Evolutionary conservation across 1,284 basidiomycete species (phyloP).

Genomic region (Fomitopsis pinicola): DNA sequence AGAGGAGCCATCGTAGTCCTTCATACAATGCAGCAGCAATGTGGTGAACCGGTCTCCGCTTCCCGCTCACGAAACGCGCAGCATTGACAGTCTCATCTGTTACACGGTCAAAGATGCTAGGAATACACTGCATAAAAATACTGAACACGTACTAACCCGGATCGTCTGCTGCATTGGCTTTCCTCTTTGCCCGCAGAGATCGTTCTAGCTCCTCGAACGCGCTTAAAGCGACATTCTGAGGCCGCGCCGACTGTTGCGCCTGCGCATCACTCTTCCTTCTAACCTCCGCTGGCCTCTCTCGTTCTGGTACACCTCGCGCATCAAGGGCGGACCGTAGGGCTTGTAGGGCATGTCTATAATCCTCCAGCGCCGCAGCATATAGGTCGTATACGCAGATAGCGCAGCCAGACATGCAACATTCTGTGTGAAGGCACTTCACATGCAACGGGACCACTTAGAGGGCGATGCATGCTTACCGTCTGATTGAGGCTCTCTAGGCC

Average conservation of each 20-base stretch:
- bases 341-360: slow-evolving; percentile 55
- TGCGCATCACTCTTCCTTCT: slow-evolving; percentile 11
- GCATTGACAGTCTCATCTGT: slow-evolving; percentile 2
- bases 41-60: background rate
- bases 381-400: slow-evolving; percentile 86
- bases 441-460: background rate
- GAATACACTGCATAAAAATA: background rate
- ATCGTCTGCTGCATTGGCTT: slow-evolving; percentile 21
- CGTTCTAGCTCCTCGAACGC: slow-evolving; percentile 70
- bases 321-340: slow-evolving; percentile 49
- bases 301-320: slow-evolving; percentile 45
- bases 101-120: slow-evolving; percentile 1
- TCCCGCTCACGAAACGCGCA: background rate
- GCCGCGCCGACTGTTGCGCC: slow-evolving; percentile 9
- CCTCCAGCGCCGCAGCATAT: slow-evolving; percentile 73
- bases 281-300: slow-evolving; percentile 62
- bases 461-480: slow-evolving; percentile 46
- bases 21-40: slow-evolving; percentile 19
- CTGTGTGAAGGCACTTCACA: slow-evolving; percentile 31
- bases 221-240: slow-evolving; percentile 37
- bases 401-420: slow-evolving; percentile 92
- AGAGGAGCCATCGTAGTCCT: slow-evolving; percentile 26
- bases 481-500: slow-evolving; percentile 54
- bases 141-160: slow-evolving; percentile 10
- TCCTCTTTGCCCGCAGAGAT: slow-evolving; percentile 42